Percentiles rank a stretch among this genome's conserved stretches.
phyloP scores from a whole-genome alignment of 768 basidiomycete species.

The Leccinum rimulosum region DNA sequence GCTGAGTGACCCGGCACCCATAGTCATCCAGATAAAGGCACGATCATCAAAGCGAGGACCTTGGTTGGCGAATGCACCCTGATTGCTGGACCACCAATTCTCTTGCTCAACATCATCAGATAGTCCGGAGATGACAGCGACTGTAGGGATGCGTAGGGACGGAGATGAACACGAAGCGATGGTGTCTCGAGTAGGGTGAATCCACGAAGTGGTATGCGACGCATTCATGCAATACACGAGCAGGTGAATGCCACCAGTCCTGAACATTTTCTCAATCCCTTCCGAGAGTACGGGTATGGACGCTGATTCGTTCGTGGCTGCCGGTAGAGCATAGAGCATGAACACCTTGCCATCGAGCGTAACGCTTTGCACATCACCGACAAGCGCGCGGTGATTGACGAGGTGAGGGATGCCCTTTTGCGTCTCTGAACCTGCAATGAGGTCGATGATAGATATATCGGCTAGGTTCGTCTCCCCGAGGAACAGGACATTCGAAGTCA shows the following conservation, averaged over 20 bases:
- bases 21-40: constrained; percentile 12
- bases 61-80: constrained; percentile 5
- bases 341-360: constrained; percentile 17
- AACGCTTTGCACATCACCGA: constrained; percentile 9
- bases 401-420: background rate
- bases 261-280: constrained; percentile 2
- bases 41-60: constrained; percentile 16
- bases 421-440: constrained; percentile 11
- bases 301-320: background rate
- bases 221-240: constrained; percentile 24
- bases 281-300: background rate
- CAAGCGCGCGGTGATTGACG: background rate
- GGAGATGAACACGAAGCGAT: constrained; percentile 3
- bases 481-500: constrained; percentile 17
- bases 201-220: constrained; percentile 10
- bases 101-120: constrained; percentile 9
- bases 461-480: constrained; percentile 22
- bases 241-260: constrained; percentile 14
- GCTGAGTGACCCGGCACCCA: background rate
- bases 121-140: constrained; percentile 20
- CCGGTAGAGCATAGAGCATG: constrained; percentile 7
- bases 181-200: constrained; percentile 10
- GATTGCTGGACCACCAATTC: constrained; percentile 20
- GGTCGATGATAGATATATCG: constrained; percentile 19
- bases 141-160: constrained; percentile 5